Evolutionary conservation across 2,329 filamentous ascomycete genomes (phyloP).

Genomic region (Fusarium denticulatum): DNA sequence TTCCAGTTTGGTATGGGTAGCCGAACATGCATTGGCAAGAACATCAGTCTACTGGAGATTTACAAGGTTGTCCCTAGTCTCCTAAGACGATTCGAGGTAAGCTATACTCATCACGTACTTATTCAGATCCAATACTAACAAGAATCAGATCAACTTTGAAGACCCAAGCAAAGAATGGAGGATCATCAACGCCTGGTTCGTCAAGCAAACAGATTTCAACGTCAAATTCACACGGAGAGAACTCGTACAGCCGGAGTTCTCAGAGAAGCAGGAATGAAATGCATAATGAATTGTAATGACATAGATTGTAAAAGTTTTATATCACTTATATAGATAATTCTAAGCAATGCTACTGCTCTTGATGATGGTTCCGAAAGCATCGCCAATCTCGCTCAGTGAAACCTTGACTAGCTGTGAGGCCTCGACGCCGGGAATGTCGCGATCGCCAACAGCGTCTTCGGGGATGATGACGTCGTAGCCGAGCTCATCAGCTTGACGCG

Average conservation of each 20-base stretch:
- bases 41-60: slow-evolving; percentile 70
- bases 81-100: slow-evolving; percentile 38
- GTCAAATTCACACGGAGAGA: slow-evolving; percentile 56
- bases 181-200: slow-evolving; percentile 70
- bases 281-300: neutral
- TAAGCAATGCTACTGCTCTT: slow-evolving; percentile 44
- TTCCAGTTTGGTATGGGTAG: slow-evolving; percentile 76
- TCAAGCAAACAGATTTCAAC: slow-evolving; percentile 67
- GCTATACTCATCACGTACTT: accelerated
- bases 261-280: slow-evolving; percentile 10
- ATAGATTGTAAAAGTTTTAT: neutral
- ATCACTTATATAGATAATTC: neutral
- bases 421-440: slow-evolving; percentile 70
- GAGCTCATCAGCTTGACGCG: slow-evolving; percentile 66
- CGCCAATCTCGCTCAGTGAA: slow-evolving; percentile 67
- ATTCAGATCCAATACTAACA: neutral
- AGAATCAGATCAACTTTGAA: slow-evolving; percentile 60
- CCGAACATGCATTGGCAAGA: slow-evolving; percentile 76
- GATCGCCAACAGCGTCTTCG: slow-evolving; percentile 71
- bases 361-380: slow-evolving; percentile 72
- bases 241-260: slow-evolving; percentile 50
- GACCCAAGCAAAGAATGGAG: slow-evolving; percentile 66
- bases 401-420: slow-evolving; percentile 63
- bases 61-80: slow-evolving; percentile 67
- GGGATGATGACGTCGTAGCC: slow-evolving; percentile 72